Conservation (phyloP, 768 basidiomycete species). For the Podaxis sp. region DNA sequence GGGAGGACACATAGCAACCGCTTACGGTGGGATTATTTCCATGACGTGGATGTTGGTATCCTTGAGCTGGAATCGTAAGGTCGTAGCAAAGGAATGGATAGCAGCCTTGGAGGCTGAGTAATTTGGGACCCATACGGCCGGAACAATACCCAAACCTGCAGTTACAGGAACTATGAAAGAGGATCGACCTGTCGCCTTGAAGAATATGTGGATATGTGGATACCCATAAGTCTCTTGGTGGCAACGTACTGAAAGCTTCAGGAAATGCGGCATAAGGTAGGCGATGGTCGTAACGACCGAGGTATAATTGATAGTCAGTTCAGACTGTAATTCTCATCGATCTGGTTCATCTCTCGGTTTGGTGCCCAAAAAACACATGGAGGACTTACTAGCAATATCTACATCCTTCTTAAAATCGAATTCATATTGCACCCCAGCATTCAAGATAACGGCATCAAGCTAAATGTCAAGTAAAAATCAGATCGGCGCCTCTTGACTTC, state of each 20-base stretch:
- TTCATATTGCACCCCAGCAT: conserved; percentile 52
- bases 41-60: conserved; percentile 48
- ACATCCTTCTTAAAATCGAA: conserved; percentile 43
- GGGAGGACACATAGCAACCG: not conserved
- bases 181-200: conserved; percentile 37
- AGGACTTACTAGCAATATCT: conserved; percentile 30
- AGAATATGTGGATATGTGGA: not conserved
- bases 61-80: conserved; percentile 41
- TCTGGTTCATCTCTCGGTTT: not conserved
- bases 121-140: conserved; percentile 34
- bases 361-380: not conserved
- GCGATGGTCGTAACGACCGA: conserved; percentile 47
- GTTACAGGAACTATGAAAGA: conserved; percentile 47
- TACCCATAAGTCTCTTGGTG: not conserved
- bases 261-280: conserved; percentile 52
- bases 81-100: conserved; percentile 43
- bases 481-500: not conserved
- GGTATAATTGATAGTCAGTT: conserved; percentile 55
- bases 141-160: conserved; percentile 44
- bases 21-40: conserved; percentile 56
- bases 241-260: conserved; percentile 46
- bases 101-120: conserved; percentile 58
- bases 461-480: conserved; percentile 19
- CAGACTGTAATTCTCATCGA: conserved; percentile 36
- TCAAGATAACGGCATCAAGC: conserved; percentile 56